Evolutionary conservation across 345 rosid species (phyloP).

Genomic region (Moricandia arvensis): DNA sequence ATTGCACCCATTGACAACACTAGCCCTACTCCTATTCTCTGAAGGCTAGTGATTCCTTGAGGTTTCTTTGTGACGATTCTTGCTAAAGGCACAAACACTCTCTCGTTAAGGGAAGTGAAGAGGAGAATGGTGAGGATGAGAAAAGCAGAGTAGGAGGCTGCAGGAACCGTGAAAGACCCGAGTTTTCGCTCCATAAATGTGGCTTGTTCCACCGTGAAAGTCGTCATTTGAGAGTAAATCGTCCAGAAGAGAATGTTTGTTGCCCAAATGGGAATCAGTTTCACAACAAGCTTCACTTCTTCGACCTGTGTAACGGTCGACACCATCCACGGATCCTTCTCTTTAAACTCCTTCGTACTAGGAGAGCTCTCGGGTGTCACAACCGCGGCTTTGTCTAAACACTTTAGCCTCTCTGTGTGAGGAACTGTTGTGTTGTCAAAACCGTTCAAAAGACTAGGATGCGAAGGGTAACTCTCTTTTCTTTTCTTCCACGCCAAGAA

Average conservation of each 20-base stretch:
- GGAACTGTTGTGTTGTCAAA: slow-evolving; percentile 56
- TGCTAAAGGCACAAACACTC: slow-evolving; percentile 61
- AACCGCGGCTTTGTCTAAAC: slow-evolving; percentile 83
- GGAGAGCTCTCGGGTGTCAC: slow-evolving; percentile 30
- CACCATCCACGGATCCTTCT: slow-evolving; percentile 55
- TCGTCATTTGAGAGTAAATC: slow-evolving; percentile 88
- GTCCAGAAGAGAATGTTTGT: slow-evolving; percentile 94
- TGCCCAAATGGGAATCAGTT: slow-evolving; percentile 83
- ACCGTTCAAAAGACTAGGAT: slow-evolving; percentile 58
- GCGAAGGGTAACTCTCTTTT: slow-evolving; percentile 47
- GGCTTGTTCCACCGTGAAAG: slow-evolving; percentile 87
- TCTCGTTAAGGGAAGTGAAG: slow-evolving; percentile 82
- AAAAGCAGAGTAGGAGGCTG: slow-evolving; percentile 67
- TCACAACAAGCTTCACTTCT: slow-evolving; percentile 77
- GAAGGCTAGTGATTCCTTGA: slow-evolving; percentile 87
- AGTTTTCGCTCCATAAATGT: slow-evolving; percentile 62
- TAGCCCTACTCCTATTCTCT: slow-evolving; percentile 76
- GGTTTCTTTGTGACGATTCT: slow-evolving; percentile 49
- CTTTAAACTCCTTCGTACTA: slow-evolving; percentile 24
- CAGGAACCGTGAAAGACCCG: slow-evolving; percentile 56
- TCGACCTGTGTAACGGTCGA: slow-evolving; percentile 78
- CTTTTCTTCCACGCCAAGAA: slow-evolving; percentile 82
- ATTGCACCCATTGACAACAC: slow-evolving; percentile 62
- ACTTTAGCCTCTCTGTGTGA: slow-evolving; percentile 62
- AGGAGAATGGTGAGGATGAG: slow-evolving; percentile 68